Conservation (phyloP, 768 basidiomycete species). For the Boletus bicolor region DNA sequence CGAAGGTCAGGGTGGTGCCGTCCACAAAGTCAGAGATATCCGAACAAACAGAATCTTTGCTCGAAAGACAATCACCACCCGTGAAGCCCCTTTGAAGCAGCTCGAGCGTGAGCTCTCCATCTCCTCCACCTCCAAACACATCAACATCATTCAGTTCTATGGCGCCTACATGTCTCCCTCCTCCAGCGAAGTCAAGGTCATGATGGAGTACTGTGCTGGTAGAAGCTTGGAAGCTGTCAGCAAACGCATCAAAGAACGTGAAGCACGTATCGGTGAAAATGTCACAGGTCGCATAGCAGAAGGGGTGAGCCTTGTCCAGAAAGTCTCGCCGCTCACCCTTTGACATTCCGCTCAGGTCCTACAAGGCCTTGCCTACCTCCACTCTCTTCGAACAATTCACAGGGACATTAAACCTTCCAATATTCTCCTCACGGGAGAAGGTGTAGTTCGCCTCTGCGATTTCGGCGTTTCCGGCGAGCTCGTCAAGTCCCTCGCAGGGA, state of each 20-base stretch:
- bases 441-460: slow-evolving; percentile 88
- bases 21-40: slow-evolving; percentile 87
- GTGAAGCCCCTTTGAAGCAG: slow-evolving; percentile 88
- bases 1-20: slow-evolving; percentile 95
- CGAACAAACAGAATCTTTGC: slow-evolving; percentile 82
- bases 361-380: slow-evolving; percentile 91
- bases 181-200: slow-evolving; percentile 89
- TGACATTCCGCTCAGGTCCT: slow-evolving; percentile 53
- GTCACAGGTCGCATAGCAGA: slow-evolving; percentile 91
- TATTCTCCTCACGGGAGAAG: slow-evolving; percentile 84
- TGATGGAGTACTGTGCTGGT: slow-evolving; percentile 89
- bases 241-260: slow-evolving; percentile 74
- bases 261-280: slow-evolving; percentile 78
- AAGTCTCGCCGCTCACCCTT: not conserved
- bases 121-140: slow-evolving; percentile 77
- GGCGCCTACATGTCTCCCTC: slow-evolving; percentile 89
- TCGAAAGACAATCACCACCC: slow-evolving; percentile 90
- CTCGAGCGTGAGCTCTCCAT: slow-evolving; percentile 90
- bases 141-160: slow-evolving; percentile 88
- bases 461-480: slow-evolving; percentile 98
- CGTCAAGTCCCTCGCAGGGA: slow-evolving; percentile 86
- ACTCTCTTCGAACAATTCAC: slow-evolving; percentile 89
- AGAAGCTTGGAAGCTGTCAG: slow-evolving; percentile 89
- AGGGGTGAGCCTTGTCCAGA: slow-evolving; percentile 56
- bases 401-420: slow-evolving; percentile 95